Base-by-base conservation (phyloP, 768 basidiomycete species). In the Mycena kentingensis region DNA sequence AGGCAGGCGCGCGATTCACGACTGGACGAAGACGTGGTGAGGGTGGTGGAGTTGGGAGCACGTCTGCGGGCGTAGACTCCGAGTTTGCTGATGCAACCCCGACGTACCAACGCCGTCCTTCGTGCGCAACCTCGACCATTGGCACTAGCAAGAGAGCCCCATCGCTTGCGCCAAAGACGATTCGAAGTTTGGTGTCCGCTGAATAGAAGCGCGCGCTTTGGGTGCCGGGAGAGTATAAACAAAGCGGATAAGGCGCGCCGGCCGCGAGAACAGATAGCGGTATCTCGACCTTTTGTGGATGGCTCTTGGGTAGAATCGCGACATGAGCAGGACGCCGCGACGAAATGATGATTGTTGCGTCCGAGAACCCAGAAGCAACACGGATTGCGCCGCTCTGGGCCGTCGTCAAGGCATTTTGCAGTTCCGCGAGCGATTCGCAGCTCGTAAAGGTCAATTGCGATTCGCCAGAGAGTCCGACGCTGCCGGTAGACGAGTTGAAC, bases 21-120 rank as follows among this genome's bases (percentile, higher is more conserved):
- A 63, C 54, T 19, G 67, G 62, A 18, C 52, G 55, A 26, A 71
- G 50, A 29, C 60, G 63, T 8, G 75, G 74, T 29, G 74, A 74
- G 7, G 67, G 68, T 15, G 74, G 73, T 10, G 73, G 73, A 15
- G 72, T 74, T 4, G 71, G 73, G 7, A 75, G 60, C 22, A 52
- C 46, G n/a, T 59, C 56, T 2, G 48, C 39, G 27, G 51, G 34
- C 5, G 34, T 29, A 0, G 62, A 45, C 22, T 52, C 37, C 31
- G 51, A 65, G 54, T 71, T 63, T 1, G 70, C 63, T 16, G 68
- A 70, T 26, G 74, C 59, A 8, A 79, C 62, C 10, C 71, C 68
- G 19, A 73, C 51, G 32, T 66, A 63, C 64, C 71, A 72, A 32
- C 52, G 34, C 24, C 51, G 57, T 21, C 58, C 58, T 35, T 46